phyloP scores from a whole-genome alignment of 257 asterid species.

The Linaria vulgaris region DNA sequence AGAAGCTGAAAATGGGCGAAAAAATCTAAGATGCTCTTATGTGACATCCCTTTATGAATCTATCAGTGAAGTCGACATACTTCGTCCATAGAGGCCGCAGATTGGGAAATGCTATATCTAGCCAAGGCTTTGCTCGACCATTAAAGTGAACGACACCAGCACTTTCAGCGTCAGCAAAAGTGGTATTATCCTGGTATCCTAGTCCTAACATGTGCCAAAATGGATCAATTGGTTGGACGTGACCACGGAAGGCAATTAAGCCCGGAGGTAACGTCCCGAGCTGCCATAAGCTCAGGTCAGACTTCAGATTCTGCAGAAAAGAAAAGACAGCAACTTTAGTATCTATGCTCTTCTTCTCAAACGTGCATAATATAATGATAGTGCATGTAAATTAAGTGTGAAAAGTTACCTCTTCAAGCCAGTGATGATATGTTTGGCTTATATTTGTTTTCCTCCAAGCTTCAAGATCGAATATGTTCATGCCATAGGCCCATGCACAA shows the following conservation, averaged over 20 bases:
- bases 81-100: conserved; percentile 79
- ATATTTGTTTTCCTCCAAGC: conserved; percentile 91
- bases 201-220: conserved; percentile 98
- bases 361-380: not conserved
- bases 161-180: conserved; percentile 56
- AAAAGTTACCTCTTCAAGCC: conserved; percentile 74
- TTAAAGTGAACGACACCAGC: conserved; percentile 92
- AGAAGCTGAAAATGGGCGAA: conserved; percentile 24
- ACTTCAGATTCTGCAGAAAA: conserved; percentile 70
- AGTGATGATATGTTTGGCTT: conserved; percentile 71
- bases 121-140: conserved; percentile 99
- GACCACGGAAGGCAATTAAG: conserved; percentile 84
- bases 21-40: conserved; percentile 57
- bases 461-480: conserved; percentile 86
- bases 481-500: conserved; percentile 99
- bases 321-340: conserved; percentile 12
- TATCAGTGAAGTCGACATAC: conserved; percentile 71
- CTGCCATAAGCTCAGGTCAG: conserved; percentile 95
- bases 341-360: not conserved
- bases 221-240: conserved; percentile 66
- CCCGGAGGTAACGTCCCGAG: conserved; percentile 97
- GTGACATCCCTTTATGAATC: conserved; percentile 77
- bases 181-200: conserved; percentile 88
- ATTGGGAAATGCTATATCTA: conserved; percentile 90
- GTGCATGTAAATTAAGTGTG: no score